Conservation (phyloP, 805 yeast genomes). For the Saturnispora dispora region DNA sequence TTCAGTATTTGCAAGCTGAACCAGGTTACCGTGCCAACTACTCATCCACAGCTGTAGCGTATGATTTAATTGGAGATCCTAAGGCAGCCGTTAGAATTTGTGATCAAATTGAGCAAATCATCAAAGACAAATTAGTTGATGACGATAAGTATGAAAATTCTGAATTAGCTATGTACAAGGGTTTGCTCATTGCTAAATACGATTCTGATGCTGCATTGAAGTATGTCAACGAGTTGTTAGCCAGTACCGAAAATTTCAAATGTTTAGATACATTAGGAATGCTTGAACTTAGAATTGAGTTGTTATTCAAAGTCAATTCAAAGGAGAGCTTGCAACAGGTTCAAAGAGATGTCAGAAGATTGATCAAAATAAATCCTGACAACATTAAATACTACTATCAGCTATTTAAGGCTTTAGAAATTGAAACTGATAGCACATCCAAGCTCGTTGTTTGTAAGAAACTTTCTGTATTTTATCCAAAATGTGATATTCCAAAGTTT, state of each 20-base stretch:
- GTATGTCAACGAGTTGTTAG: slow-evolving; percentile 35
- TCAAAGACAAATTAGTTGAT: slow-evolving; percentile 58
- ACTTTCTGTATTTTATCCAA: slow-evolving; percentile 65
- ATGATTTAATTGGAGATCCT: slow-evolving; percentile 62
- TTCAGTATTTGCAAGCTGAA: slow-evolving; percentile 55
- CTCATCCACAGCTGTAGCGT: slow-evolving; percentile 83
- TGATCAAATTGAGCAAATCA: slow-evolving; percentile 63
- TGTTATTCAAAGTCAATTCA: slow-evolving; percentile 45
- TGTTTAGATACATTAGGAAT: slow-evolving; percentile 32
- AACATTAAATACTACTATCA: slow-evolving; percentile 52
- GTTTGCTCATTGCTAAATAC: slow-evolving; percentile 53
- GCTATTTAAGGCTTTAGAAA: slow-evolving; percentile 57
- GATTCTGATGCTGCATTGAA: slow-evolving; percentile 46
- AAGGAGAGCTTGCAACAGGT: slow-evolving; percentile 45
- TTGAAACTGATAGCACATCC: slow-evolving; percentile 36
- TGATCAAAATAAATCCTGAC: slow-evolving; percentile 83
- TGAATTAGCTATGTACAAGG: slow-evolving; percentile 71
- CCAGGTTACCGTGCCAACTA: slow-evolving; percentile 85
- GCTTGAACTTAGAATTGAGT: slow-evolving; percentile 58
- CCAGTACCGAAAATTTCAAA: slow-evolving; percentile 8
- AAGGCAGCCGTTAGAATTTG: slow-evolving; percentile 64
- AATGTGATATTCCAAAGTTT: slow-evolving; percentile 68
- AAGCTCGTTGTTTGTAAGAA: slow-evolving; percentile 57
- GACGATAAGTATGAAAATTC: slow-evolving; percentile 69
- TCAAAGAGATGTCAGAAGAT: slow-evolving; percentile 51